Base-by-base conservation (phyloP, 2,329 filamentous ascomycete species). In the Arthrobotrys entomopaga region DNA sequence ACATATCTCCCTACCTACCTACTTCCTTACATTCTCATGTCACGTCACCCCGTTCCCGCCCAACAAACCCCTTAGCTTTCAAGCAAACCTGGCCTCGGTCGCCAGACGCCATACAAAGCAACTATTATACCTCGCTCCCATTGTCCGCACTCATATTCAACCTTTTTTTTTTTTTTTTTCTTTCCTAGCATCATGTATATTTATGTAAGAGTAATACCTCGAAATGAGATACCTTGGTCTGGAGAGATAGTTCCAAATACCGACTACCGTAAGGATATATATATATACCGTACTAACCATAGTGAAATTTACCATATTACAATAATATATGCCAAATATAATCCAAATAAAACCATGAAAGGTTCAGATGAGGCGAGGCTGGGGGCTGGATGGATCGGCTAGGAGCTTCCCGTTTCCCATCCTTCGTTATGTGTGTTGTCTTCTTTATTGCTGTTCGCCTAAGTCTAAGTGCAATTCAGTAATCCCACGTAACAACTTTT, bases 181-280 rank as follows among this genome's bases (percentile, higher is more conserved):
- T 49, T 38, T 40, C 19, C 49, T 42, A 46, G 29, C 7, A 61
- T 16, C 57, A n/a, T 63, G 59, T 63, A 63, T 40, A 24, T 34
- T 52, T 54, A 63, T 63, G 49, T 63, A 63, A 34, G 49, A 53
- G 49, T 53, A 59, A 19, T 15, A 20, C 7, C 46, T 63, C 46
- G 16, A 11, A 52, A 63, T 63, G 43, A 42, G 52, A 63, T 63
- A 63, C 49, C 26, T 52, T 24, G 34, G 20, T 20, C 48, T 54
- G 49, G 49, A 52, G 42, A 34, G 20, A 38, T 53, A 10, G 24
- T 52, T 8, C 34, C n/a, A 13, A 29, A 3, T 48, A 16, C 26
- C 2, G 13, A 40, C 26, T 40, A 26, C 26, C 29, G 26, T 34
- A 34, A 10, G 10, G 29, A 3, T 34, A 34, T 1, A n/a, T 34